A percentile compares a stretch with the other conserved stretches of the same genome.
Conservation (phyloP, 2,329 filamentous ascomycete species). For the Coleophoma cylindrospora region DNA sequence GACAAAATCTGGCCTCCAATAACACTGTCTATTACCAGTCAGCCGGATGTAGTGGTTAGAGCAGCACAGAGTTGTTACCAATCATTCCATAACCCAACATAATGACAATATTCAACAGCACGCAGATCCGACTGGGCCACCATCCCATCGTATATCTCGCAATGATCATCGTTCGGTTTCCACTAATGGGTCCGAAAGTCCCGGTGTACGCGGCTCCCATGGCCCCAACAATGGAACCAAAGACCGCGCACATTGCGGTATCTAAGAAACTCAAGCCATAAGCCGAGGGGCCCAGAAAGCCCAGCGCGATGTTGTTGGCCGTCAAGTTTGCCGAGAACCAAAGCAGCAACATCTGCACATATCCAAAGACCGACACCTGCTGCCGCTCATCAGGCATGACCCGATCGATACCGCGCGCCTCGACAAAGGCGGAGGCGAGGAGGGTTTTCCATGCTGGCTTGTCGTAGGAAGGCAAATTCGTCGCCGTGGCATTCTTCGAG, state of each 20-base stretch:
- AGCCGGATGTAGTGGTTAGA: not conserved
- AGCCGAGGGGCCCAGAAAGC: constrained; percentile 54
- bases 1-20: constrained; percentile 65
- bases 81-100: constrained; percentile 59
- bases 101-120: constrained; percentile 57
- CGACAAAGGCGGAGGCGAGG: constrained; percentile 18
- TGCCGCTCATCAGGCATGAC: constrained; percentile 50
- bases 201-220: constrained; percentile 53
- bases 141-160: constrained; percentile 59
- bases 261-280: constrained; percentile 55
- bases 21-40: constrained; percentile 43
- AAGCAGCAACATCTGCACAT: constrained; percentile 35
- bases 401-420: constrained; percentile 55
- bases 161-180: constrained; percentile 55
- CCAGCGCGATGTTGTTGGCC: constrained; percentile 60
- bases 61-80: not conserved
- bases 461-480: too few relatives aligned
- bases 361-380: constrained; percentile 17
- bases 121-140: constrained; percentile 60
- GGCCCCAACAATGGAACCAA: constrained; percentile 50
- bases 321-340: constrained; percentile 61
- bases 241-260: constrained; percentile 48
- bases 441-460: too few relatives aligned
- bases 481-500: too few relatives aligned
- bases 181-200: constrained; percentile 55